Percentiles rank a stretch among this genome's conserved stretches.
These are phyloP conservation scores for Rhodofomes roseus DNA, from an alignment of 1,284 basidiomycete species.

Conservation along the genomic window DNA sequence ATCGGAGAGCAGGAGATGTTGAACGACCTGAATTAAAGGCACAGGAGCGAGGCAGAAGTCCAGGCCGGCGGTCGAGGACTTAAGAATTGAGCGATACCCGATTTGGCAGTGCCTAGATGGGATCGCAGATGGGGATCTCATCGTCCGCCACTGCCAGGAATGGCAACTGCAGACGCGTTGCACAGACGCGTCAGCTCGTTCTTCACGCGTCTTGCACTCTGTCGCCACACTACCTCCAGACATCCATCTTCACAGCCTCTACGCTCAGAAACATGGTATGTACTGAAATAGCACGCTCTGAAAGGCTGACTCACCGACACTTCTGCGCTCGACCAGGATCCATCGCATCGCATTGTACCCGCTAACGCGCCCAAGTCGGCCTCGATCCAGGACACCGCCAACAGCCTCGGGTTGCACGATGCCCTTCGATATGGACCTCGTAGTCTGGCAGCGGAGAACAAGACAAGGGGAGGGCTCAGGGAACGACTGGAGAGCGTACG, in stretches of 20 bases:
- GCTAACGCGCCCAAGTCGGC: conserved; percentile 51
- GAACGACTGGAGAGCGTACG: conserved; percentile 69
- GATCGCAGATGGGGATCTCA: neutral
- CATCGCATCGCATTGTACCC: conserved; percentile 68
- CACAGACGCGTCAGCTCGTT: neutral
- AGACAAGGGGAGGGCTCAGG: conserved; percentile 52
- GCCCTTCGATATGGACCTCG: conserved; percentile 73
- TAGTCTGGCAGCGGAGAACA: conserved; percentile 68
- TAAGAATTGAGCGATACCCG: neutral
- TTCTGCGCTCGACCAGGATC: conserved; percentile 39
- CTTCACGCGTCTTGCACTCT: neutral
- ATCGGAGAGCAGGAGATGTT: too few species aligned
- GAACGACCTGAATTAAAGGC: neutral
- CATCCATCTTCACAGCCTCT: too few species aligned
- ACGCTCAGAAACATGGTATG: too few species aligned
- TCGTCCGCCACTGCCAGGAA: neutral
- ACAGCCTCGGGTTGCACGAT: conserved; percentile 76
- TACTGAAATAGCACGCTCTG: too few species aligned
- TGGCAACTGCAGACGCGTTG: neutral
- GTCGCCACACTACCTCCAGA: too few species aligned
- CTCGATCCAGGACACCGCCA: conserved; percentile 64
- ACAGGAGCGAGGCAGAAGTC: neutral
- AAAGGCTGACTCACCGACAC: too few species aligned
- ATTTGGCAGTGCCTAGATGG: neutral
- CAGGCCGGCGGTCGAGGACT: neutral